Percentiles rank a stretch among this genome's conserved stretches.
These are phyloP conservation scores for Aureobasidium sp. DNA, from an alignment of 2,329 filamentous ascomycete genomes.

Conservation along the genomic window DNA sequence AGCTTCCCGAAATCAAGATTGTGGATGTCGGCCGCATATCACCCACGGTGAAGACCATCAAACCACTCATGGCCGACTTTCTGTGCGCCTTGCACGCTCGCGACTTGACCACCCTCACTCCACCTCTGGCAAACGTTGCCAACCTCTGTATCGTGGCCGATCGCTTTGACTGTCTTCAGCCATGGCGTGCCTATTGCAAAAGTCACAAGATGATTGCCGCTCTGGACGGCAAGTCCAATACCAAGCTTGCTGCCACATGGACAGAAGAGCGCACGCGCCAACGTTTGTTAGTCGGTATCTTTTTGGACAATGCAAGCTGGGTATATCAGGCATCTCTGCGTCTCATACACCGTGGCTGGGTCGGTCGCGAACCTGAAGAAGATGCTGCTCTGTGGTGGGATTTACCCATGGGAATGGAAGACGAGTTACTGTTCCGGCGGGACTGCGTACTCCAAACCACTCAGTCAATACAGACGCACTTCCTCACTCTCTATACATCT, in stretches of 20 bases:
- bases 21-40: conserved; percentile 64
- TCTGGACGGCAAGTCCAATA: conserved; percentile 38
- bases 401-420: conserved; percentile 62
- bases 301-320: conserved; percentile 55
- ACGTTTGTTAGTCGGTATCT: conserved; percentile 59
- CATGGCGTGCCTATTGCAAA: conserved; percentile 49
- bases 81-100: conserved; percentile 57
- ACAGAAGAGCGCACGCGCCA: conserved; percentile 61
- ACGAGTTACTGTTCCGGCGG: conserved; percentile 60
- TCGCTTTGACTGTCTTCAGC: conserved; percentile 58
- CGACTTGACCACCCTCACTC: conserved; percentile 35
- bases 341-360: conserved; percentile 58
- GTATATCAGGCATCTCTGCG: conserved; percentile 57
- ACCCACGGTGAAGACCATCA: conserved; percentile 51
- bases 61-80: conserved; percentile 53
- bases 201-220: conserved; percentile 35
- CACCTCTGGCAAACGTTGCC: conserved; percentile 54
- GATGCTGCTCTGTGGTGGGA: conserved; percentile 61
- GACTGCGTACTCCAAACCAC: conserved; percentile 61
- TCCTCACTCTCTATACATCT: conserved; percentile 60
- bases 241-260: conserved; percentile 30
- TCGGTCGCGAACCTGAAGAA: conserved; percentile 42
- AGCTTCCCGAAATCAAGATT: conserved; percentile 59
- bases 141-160: conserved; percentile 66
- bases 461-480: conserved; percentile 62